Evolutionary conservation across 2,329 filamentous ascomycete species (phyloP).

Genomic region (Colletotrichum lentis): DNA sequence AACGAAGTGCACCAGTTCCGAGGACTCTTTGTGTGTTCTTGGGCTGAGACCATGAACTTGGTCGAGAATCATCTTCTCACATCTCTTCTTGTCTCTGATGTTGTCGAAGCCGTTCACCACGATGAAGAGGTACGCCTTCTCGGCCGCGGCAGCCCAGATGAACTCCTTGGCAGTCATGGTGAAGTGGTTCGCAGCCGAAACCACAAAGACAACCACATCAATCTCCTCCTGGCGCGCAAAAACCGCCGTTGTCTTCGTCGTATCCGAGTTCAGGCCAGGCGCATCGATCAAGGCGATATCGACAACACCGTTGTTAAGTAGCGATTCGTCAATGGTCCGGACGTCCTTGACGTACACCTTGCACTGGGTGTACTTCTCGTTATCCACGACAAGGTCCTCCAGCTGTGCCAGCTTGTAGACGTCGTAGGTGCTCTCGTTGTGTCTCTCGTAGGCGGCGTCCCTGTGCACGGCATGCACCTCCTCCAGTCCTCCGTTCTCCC

Average conservation of each 20-base stretch:
- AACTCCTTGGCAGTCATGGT: constrained; percentile 98
- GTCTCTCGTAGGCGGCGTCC: constrained; percentile 79
- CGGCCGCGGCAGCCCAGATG: constrained; percentile 91
- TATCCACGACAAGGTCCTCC: constrained; percentile 89
- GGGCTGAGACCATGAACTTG: constrained; percentile 90
- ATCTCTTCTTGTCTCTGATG: constrained; percentile 89
- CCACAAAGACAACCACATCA: constrained; percentile 97
- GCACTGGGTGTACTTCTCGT: constrained; percentile 88
- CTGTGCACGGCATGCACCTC: constrained; percentile 96
- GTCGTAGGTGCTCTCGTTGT: constrained; percentile 94
- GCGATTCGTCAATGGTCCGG: constrained; percentile 86
- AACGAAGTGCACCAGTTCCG: constrained; percentile 95
- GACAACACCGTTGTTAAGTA: constrained; percentile 96
- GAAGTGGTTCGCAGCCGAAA: constrained; percentile 97
- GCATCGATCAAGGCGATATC: constrained; percentile 98
- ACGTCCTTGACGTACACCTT: constrained; percentile 96
- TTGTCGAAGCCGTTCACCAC: constrained; percentile 95
- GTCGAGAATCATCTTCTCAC: constrained; percentile 90
- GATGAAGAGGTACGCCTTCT: constrained; percentile 99
- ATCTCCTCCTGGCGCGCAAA: constrained; percentile 98
- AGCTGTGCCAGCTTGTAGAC: constrained; percentile 81
- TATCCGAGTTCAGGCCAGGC: constrained; percentile 93
- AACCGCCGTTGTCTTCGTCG: constrained; percentile 94
- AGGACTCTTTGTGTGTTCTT: constrained; percentile 88
- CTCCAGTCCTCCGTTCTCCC: constrained; percentile 89